Evolutionary conservation across 148 eudicot genomes (phyloP), one percentile per base, ranked within the genome.

Genomic region (Vaccinium darrowii): DNA sequence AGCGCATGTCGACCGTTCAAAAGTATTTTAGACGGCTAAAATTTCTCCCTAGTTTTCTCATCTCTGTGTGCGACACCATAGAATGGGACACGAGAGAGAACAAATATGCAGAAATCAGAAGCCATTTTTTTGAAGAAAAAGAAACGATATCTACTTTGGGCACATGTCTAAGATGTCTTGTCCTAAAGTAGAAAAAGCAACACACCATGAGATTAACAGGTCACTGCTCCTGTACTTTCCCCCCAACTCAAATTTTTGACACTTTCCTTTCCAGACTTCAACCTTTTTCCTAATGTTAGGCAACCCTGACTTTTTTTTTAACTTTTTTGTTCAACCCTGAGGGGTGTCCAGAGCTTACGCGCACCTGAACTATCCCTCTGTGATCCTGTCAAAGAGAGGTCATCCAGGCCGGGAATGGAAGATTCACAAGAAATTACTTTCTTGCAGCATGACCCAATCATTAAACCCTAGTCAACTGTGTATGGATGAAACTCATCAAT

Each of bases 161-260:
- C 76, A 73, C 75, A 71, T 16, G 43, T 27, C 27, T 27, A 27
- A 27, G 27, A 27, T 27, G 27, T 36, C 19, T 72, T 72, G 76
- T 72, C 76, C 49, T 72, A 30, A 36, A 5, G 39, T 16, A 14
- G 6, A 9, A 21, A 72, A 72, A 72, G 49, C 76, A 72, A 15
- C 76, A 72, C 76, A 72, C 49, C 39, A 14, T 33, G 76, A 72
- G 47, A 33, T 65, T 65, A 73, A 73, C 77, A 14, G 77, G 51
- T 73, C 77, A 73, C 23, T 73, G 77, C 77, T 16, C 23, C 49
- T 72, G 49, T 33, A 72, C 47, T 72, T 30, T 72, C 21, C 21
- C 36, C 14, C 76, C 15, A 73, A 0, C 76, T 33, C 39, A 2
- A 2, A 74, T 74, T 43, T 73, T 43, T 39, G 52, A 18, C 51